Evolutionary conservation across 177 flowering plant genomes (phyloP).

Genomic region (Telopea speciosissima): DNA sequence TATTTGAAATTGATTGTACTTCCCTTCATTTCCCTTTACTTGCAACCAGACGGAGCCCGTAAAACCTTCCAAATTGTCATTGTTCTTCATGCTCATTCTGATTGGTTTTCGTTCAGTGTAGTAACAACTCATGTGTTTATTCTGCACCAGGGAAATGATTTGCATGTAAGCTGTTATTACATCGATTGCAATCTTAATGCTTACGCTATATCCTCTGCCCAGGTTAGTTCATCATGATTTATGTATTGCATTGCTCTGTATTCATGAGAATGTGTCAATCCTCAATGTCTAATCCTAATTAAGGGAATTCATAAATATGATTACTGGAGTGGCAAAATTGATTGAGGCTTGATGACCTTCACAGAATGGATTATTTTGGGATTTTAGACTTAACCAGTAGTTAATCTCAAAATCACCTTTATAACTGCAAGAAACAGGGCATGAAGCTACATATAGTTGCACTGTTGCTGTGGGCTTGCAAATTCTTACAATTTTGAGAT

Average conservation of each 20-base stretch:
- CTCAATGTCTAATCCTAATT: conserved; percentile 29
- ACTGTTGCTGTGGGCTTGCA: no score
- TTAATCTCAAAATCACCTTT: neutral
- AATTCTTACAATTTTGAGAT: no score
- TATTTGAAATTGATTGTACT: no score
- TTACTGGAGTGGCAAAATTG: neutral
- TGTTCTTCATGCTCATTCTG: neutral
- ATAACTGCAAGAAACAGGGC: neutral
- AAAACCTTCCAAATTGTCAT: no score
- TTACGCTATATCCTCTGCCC: conserved; percentile 44
- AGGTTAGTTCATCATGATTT: conserved; percentile 31
- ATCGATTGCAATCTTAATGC: conserved; percentile 46
- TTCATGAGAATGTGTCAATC: conserved; percentile 5
- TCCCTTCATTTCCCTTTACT: neutral
- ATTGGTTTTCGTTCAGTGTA: neutral
- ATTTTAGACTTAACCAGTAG: neutral
- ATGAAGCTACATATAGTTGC: no score
- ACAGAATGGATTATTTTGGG: neutral
- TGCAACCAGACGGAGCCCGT: no score
- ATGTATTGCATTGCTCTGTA: conserved; percentile 10
- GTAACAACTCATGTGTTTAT: conserved; percentile 4
- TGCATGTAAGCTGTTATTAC: conserved; percentile 59
- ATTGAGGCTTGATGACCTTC: neutral
- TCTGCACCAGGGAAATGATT: conserved; percentile 56
- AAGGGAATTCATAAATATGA: neutral